phyloP scores from a whole-genome alignment of 495 filamentous ascomycete genomes.

The Hypoxylon fragiforme region DNA sequence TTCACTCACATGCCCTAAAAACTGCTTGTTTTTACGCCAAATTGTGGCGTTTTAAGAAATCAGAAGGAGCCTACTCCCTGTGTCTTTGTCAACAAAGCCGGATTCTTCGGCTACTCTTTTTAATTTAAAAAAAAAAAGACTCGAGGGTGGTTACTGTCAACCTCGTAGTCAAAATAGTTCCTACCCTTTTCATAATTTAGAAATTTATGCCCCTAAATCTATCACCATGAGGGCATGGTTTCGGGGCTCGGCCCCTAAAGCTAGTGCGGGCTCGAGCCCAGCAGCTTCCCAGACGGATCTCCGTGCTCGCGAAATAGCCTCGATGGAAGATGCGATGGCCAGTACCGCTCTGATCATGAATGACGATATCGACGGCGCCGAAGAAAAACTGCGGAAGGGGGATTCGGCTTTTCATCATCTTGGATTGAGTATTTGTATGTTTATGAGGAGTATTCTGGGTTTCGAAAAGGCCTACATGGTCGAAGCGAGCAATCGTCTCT shows the following conservation, averaged over 20 bases:
- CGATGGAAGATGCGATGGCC: constrained; percentile 54
- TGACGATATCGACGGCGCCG: constrained; percentile 89
- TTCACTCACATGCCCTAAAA: constrained; percentile 7
- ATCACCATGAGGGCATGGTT: constrained; percentile 38
- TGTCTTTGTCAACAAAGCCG: not conserved
- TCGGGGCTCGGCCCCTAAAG: constrained; percentile 33
- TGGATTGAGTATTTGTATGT: constrained; percentile 77
- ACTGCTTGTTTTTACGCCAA: not conserved
- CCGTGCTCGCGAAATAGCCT: constrained; percentile 36
- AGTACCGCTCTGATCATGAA: constrained; percentile 73
- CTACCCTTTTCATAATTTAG: not conserved
- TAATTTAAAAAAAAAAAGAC: no score
- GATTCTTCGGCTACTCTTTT: no score
- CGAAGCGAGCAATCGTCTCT: constrained; percentile 73
- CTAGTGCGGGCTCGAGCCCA: constrained; percentile 25
- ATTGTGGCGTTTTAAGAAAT: not conserved
- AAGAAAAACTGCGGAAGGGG: constrained; percentile 69
- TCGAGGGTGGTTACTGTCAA: no score
- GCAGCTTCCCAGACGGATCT: constrained; percentile 28
- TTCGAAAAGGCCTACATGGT: constrained; percentile 96
- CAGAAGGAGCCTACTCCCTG: not conserved
- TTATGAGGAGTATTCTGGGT: constrained; percentile 84
- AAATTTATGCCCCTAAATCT: not conserved
- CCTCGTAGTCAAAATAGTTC: no score
- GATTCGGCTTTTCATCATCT: constrained; percentile 92